phyloP scores from a whole-genome alignment of 106 monocot genomes.

The Amphibolis antarctica region DNA sequence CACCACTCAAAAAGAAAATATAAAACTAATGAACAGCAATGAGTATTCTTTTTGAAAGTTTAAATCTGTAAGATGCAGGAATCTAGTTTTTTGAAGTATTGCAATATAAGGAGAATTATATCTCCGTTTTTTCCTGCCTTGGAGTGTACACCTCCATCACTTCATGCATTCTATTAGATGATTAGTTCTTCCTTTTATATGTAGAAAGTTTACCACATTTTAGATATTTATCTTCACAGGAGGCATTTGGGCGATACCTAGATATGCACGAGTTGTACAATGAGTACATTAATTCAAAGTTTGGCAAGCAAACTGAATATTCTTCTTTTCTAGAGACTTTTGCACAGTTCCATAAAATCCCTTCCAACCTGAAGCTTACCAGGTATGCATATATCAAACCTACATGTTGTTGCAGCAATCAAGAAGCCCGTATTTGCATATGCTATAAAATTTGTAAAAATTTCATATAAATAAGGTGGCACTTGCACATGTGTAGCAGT shows the following conservation, averaged over 20 bases:
- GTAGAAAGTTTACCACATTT: not conserved
- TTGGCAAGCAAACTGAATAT: constrained; percentile 74
- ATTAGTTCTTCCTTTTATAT: not conserved
- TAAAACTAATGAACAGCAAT: not conserved
- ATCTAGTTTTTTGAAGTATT: not conserved
- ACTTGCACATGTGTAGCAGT: no score
- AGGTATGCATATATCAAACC: constrained; percentile 47
- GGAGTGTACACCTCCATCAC: not conserved
- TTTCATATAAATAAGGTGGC: no score
- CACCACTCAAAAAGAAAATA: no score
- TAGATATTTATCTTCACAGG: constrained; percentile 25
- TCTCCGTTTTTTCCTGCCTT: not conserved
- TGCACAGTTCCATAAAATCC: constrained; percentile 51
- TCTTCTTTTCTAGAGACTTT: constrained; percentile 64
- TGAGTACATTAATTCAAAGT: constrained; percentile 89
- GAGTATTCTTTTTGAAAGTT: not conserved
- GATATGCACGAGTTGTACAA: constrained; percentile 94
- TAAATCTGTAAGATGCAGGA: not conserved
- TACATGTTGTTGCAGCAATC: no score
- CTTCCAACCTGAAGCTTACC: constrained; percentile 46
- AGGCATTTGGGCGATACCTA: constrained; percentile 85
- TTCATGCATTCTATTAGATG: not conserved
- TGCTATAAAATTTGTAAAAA: no score
- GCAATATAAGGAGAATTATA: not conserved
- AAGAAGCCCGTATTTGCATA: no score